A percentile compares a stretch with the other conserved stretches of the same genome.
phyloP scores from a whole-genome alignment of 1,284 basidiomycete species.

The Boletellus deceptivus region DNA sequence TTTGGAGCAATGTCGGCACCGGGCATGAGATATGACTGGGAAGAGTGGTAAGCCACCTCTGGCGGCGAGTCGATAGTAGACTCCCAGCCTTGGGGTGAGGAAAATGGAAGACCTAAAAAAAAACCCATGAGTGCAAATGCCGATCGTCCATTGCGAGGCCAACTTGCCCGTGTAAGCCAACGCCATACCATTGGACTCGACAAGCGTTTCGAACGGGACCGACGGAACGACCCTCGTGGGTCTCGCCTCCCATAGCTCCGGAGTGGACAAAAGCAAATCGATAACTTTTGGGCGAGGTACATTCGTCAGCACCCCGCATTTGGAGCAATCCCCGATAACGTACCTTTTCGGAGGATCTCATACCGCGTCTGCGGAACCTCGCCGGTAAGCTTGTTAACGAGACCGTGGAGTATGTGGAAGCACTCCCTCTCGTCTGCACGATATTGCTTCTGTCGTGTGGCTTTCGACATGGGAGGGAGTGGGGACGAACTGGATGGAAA shows the following conservation, averaged over 20 bases:
- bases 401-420: conserved; percentile 16
- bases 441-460: conserved; percentile 17
- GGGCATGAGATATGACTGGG: background rate
- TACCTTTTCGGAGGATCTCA: conserved; percentile 22
- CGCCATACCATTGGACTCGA: background rate
- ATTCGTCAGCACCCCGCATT: background rate
- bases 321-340: background rate
- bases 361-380: conserved; percentile 19
- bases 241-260: background rate
- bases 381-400: conserved; percentile 16
- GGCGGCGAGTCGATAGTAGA: background rate
- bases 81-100: background rate
- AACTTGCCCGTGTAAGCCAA: conserved; percentile 7
- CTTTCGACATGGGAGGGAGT: conserved; percentile 6
- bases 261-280: conserved; percentile 9
- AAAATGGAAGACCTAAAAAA: conserved; percentile 3
- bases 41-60: background rate
- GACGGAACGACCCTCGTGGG: background rate
- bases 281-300: conserved; percentile 8
- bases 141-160: background rate
- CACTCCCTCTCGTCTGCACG: conserved; percentile 19
- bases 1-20: background rate
- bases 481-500: background rate
- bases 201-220: background rate
- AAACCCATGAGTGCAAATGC: conserved; percentile 1